Evolutionary conservation across 495 filamentous ascomycete species (phyloP).

Genomic region (Trichoderma gamsii): DNA sequence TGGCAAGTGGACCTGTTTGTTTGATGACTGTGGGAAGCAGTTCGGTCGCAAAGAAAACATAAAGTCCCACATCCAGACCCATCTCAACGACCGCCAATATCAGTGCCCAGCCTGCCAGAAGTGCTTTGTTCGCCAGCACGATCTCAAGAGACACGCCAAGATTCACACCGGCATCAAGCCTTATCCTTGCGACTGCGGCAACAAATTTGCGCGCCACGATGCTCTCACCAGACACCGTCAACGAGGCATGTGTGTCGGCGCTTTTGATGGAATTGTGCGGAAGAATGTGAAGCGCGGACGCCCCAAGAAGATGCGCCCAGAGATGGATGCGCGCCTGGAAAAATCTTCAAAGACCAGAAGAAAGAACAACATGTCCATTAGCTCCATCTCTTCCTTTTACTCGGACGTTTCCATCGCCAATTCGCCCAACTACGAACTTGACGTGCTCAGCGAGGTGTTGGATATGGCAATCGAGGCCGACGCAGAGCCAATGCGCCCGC

Average conservation of each 20-base stretch:
- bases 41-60: constrained; percentile 97
- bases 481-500: constrained; percentile 15
- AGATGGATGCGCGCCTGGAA: constrained; percentile 57
- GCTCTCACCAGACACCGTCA: constrained; percentile 91
- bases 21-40: constrained; percentile 68
- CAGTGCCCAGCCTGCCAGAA: constrained; percentile 83
- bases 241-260: constrained; percentile 89
- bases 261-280: constrained; percentile 74
- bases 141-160: constrained; percentile 93
- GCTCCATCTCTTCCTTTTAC: constrained; percentile 39
- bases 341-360: constrained; percentile 53
- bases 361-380: constrained; percentile 42
- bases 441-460: constrained; percentile 38
- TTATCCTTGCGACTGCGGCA: constrained; percentile 84
- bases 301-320: constrained; percentile 41
- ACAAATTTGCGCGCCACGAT: constrained; percentile 87
- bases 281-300: constrained; percentile 47
- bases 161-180: constrained; percentile 93
- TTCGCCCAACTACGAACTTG: constrained; percentile 33
- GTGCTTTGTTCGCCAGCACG: constrained; percentile 93
- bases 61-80: constrained; percentile 94
- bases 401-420: constrained; percentile 42
- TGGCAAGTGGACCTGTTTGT: constrained; percentile 84
- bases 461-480: constrained; percentile 35
- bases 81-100: constrained; percentile 91